Conservation (phyloP, 805 yeast species). For the Grigorovia transvaalensis region DNA sequence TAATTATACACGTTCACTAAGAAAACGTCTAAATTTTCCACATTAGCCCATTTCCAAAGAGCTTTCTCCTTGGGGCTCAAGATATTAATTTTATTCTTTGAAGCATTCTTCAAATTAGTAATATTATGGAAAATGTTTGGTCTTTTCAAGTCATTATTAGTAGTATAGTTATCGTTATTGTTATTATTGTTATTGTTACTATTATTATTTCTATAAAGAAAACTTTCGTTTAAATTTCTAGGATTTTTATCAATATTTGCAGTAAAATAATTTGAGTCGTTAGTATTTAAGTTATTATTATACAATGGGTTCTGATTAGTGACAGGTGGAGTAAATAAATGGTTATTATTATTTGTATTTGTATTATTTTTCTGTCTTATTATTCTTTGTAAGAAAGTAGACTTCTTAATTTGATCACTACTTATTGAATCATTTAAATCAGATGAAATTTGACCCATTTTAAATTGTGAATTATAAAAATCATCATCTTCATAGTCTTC, state of each 20-base stretch:
- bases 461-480: slow-evolving; percentile 14
- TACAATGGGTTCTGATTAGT: too few relatives aligned
- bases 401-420: neutral
- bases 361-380: neutral
- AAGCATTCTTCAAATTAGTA: slow-evolving; percentile 19
- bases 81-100: slow-evolving; percentile 29
- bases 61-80: slow-evolving; percentile 66
- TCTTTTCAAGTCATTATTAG: slow-evolving; percentile 5
- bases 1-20: slow-evolving; percentile 74
- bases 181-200: neutral
- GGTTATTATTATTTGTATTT: too few relatives aligned
- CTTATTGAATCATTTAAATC: slow-evolving; percentile 10
- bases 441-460: slow-evolving; percentile 32
- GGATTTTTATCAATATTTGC: neutral
- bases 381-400: neutral
- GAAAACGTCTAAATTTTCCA: slow-evolving; percentile 81
- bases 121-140: slow-evolving; percentile 20
- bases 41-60: slow-evolving; percentile 93
- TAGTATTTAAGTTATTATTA: neutral
- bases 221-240: neutral
- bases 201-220: neutral
- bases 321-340: too few relatives aligned
- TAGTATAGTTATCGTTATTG: neutral
- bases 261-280: neutral
- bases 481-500: neutral